Evolutionary conservation across 345 rosid genomes (phyloP), one percentile per base, ranked within the genome.

Genomic region (Corchorus capsularis): DNA sequence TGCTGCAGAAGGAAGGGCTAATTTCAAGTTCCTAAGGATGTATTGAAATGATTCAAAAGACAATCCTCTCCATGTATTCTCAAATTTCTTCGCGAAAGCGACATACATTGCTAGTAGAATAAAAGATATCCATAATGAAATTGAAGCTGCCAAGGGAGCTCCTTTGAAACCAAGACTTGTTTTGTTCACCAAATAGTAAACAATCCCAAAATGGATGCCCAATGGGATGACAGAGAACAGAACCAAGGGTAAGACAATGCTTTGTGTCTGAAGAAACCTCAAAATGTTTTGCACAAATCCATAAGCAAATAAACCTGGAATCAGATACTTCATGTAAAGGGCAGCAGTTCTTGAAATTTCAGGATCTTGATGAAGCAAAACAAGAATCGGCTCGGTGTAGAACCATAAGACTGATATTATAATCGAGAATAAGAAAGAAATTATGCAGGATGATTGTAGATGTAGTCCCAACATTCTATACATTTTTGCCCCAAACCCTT

Each of bases 1-100:
- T 76, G 90, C 92, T 11, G 96, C 93, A 8, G 96, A 92, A 50
- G 89, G 89, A 78, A 92, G 55, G 54, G 93, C 92, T 34, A 92
- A 69, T 70, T 79, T 88, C 75, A 89, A 72, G 87, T 77, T 81
- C 5, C 66, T 0, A 1, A 73, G 55, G 5, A 89, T 45, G 75
- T 82, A 79, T 54, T 69, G 19, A 45, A 86, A 73, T 10, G 93
- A 74, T 75, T 86, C 88, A 0, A 62, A 62, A 0, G 94, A 83
- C 61, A 89, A 82, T 20, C 97, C 93, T 5, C 75, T 78, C 97
- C 96, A 89, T 4, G 98, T 90, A 13, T 77, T 80, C 68, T 80
- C 35, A 56, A 89, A 85, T 70, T 78, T 81, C 60, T 83, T 80
- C 0, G 92, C 64, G 54, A 56, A 72, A 6, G 81, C n/a, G 5